phyloP scores from a whole-genome alignment of 1,284 basidiomycete species.

The Paramarasmius palmivorus region DNA sequence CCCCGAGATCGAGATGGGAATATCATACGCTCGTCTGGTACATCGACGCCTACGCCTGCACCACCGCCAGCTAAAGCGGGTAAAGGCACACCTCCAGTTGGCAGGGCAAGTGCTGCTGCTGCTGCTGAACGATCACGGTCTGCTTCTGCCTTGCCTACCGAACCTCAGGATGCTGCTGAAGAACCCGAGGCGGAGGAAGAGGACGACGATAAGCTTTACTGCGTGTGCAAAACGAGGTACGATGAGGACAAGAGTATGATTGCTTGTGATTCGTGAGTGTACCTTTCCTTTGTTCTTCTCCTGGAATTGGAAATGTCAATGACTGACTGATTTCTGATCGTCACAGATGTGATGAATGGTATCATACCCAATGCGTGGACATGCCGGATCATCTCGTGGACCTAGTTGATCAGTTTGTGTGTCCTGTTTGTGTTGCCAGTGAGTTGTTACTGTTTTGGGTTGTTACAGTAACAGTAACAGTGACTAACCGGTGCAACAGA shows the following conservation, averaged over 20 bases:
- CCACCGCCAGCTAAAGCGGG: constrained; percentile 5
- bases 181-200: constrained; percentile 56
- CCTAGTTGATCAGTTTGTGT: constrained; percentile 85
- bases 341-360: constrained; percentile 85
- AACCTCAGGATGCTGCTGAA: constrained; percentile 48
- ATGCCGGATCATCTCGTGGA: constrained; percentile 79
- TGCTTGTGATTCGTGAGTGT: constrained; percentile 78
- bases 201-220: constrained; percentile 79
- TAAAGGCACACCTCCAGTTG: constrained; percentile 6
- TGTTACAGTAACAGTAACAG: constrained; percentile 11
- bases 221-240: constrained; percentile 79
- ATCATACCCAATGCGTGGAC: constrained; percentile 78
- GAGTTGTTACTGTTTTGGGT: constrained; percentile 28
- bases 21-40: constrained; percentile 10
- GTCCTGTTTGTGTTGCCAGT: constrained; percentile 76
- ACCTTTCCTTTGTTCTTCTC: constrained; percentile 3
- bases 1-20: constrained; percentile 22
- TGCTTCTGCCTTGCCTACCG: constrained; percentile 61
- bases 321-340: not conserved
- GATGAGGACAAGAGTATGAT: constrained; percentile 86
- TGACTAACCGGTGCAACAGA: constrained; percentile 47
- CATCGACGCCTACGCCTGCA: not conserved
- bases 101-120: constrained; percentile 26
- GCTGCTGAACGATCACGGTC: constrained; percentile 61
- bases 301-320: constrained; percentile 9